Percentiles rank a stretch among this genome's conserved stretches.
phyloP scores from a whole-genome alignment of 73 alveolate species.

The Uronychia binucleata region DNA sequence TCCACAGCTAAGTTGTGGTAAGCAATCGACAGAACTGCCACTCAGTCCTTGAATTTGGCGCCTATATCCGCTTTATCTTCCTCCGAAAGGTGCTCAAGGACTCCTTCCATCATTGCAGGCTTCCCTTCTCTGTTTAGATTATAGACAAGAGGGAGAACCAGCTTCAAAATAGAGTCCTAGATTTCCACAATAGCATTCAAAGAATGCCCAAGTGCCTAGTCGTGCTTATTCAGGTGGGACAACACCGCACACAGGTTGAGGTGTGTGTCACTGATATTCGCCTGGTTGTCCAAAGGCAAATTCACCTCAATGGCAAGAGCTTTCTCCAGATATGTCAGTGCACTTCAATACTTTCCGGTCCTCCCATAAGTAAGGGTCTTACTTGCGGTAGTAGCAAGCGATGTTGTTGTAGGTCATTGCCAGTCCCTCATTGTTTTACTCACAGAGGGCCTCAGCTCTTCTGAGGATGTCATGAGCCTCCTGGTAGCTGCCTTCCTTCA shows the following conservation, averaged over 20 bases:
- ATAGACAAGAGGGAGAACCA: neutral
- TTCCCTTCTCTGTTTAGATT: neutral
- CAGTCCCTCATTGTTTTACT: constrained; percentile 61
- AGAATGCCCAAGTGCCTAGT: constrained; percentile 83
- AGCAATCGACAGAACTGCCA: neutral
- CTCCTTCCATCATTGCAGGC: neutral
- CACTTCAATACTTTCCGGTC: constrained; percentile 71
- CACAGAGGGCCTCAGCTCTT: constrained; percentile 32
- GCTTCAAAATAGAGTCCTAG: neutral
- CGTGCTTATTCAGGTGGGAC: constrained; percentile 77
- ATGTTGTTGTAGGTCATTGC: constrained; percentile 89
- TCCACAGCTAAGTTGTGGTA: constrained; percentile 2
- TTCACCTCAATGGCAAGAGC: constrained; percentile 68
- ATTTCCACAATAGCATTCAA: constrained; percentile 62
- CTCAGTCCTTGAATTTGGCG: neutral
- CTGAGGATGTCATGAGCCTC: neutral
- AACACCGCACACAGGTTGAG: constrained; percentile 85
- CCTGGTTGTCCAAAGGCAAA: neutral
- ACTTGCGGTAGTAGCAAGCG: constrained; percentile 85
- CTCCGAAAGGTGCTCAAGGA: too few species aligned
- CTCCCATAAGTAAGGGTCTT: neutral
- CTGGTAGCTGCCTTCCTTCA: neutral
- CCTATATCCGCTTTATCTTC: too few species aligned
- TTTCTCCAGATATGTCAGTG: constrained; percentile 78
- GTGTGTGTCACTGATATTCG: constrained; percentile 74